Conservation (phyloP, 192 early-diverging fungal species). For the Spizellomyces sp. region DNA sequence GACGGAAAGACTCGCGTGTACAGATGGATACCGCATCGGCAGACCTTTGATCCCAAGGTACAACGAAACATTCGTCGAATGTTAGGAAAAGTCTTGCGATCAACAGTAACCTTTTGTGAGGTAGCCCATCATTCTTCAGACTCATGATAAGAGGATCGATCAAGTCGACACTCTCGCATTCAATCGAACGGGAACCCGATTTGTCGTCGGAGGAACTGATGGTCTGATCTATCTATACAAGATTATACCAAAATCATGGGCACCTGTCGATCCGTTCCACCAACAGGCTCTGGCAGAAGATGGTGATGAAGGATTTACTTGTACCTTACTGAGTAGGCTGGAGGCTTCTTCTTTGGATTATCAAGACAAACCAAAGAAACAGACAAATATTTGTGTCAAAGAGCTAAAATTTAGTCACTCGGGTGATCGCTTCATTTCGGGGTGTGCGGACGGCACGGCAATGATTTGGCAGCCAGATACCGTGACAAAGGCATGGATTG, state of each 20-base stretch:
- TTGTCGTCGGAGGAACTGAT: conserved; percentile 77
- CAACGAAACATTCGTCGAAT: neutral
- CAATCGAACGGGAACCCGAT: conserved; percentile 75
- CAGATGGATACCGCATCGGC: conserved; percentile 60
- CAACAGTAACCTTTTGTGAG: conserved; percentile 53
- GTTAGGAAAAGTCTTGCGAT: neutral
- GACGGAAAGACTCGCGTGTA: conserved; percentile 77
- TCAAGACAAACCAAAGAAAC: conserved; percentile 65
- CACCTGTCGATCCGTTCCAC: neutral
- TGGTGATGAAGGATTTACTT: neutral
- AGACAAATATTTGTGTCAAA: conserved; percentile 53
- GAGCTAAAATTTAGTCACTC: conserved; percentile 73
- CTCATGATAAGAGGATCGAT: conserved; percentile 26
- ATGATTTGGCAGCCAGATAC: conserved; percentile 69
- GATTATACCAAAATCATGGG: conserved; percentile 49
- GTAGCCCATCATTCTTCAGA: conserved; percentile 54
- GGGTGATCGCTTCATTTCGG: conserved; percentile 70
- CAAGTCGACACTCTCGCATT: conserved; percentile 51
- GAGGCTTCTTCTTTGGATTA: conserved; percentile 60
- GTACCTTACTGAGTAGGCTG: conserved; percentile 10
- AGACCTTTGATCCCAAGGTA: conserved; percentile 13
- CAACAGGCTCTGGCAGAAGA: neutral
- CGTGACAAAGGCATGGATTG: conserved; percentile 57
- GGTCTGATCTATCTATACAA: conserved; percentile 78
- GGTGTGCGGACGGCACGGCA: conserved; percentile 77